Base-by-base conservation (phyloP, 2,329 filamentous ascomycete genomes). In the Colletotrichum sp. region DNA sequence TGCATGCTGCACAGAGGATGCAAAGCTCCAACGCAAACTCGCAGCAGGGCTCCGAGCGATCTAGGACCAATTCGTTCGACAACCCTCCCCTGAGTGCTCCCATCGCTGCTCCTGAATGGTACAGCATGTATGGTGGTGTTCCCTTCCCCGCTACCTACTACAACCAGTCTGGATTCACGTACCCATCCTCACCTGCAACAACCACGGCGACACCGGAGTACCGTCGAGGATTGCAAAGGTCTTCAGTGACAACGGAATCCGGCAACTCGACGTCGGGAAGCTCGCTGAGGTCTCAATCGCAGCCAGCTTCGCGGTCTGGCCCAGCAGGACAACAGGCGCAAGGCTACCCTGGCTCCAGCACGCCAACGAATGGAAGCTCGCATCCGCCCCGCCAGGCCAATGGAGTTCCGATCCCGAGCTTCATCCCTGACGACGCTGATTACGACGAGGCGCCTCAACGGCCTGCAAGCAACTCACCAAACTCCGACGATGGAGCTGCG, bases 221-320 rank as follows among this genome's bases (percentile, higher is more conserved):
- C 78, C 88, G 92, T 77, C 87, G 91, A 67, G 88, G 90, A 63
- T 83, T 91, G 70, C 91, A 93, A 78, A 86, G 92, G 79, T 89
- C 90, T 2, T 85, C 86, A 12, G 83, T 86, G 28, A 84, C 87
- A 18, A 89, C 87, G 28, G 91, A 92, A 43, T 82, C 87, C 16
- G 87, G 86, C 12, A 80, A 84, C 21, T 83, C 86, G 48, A 83
- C 87, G 67, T 86, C 90, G 30, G 90, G 86, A 71, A 90, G 91
- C 78, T 86, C 90, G n/a, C 82, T 92, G 76, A 88, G 92, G 77
- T 93, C 92, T 30, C 92, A 93, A 80, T 93, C 92, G n/a, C 92
- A 93, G 80, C 92, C 92, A 28, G 91, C 92, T 4, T 89, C 90
- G 39, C 86, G 90, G 34, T 84, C 86, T 13, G 72, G 63, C 7